phyloP scores from a whole-genome alignment of 495 filamentous ascomycete genomes.

The Pyronema omphalodes region DNA sequence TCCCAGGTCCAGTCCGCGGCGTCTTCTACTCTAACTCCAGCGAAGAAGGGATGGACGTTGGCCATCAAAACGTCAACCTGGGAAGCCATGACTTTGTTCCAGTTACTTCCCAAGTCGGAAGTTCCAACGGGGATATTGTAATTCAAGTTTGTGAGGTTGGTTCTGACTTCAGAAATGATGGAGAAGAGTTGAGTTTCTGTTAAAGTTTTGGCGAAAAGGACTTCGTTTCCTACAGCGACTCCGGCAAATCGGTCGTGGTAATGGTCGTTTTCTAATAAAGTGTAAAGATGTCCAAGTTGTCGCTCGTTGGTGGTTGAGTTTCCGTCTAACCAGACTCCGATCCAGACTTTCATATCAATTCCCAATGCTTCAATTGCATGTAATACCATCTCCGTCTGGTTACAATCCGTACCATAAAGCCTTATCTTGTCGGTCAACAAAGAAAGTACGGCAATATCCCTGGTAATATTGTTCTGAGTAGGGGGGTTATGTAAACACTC shows the following conservation, averaged over 20 bases:
- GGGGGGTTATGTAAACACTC: conserved; percentile 61
- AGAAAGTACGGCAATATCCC: conserved; percentile 76
- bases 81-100: conserved; percentile 47
- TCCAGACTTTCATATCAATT: conserved; percentile 75
- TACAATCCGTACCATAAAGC: conserved; percentile 93
- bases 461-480: conserved; percentile 83
- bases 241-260: conserved; percentile 54
- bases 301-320: conserved; percentile 71
- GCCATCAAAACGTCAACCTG: conserved; percentile 81
- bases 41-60: conserved; percentile 96
- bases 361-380: conserved; percentile 58
- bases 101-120: conserved; percentile 77
- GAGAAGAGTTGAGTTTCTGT: conserved; percentile 43
- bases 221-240: conserved; percentile 86
- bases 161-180: conserved; percentile 47
- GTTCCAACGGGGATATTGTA: conserved; percentile 67
- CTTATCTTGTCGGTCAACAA: conserved; percentile 80
- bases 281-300: conserved; percentile 64
- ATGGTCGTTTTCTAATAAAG: conserved; percentile 47
- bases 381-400: conserved; percentile 89
- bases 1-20: conserved; percentile 68
- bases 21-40: conserved; percentile 45
- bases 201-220: conserved; percentile 62
- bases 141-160: conserved; percentile 46
- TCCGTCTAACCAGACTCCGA: conserved; percentile 81